Conservation (phyloP, 2,329 filamentous ascomycete species). For the Zelopaecilomyces penicillatus region DNA sequence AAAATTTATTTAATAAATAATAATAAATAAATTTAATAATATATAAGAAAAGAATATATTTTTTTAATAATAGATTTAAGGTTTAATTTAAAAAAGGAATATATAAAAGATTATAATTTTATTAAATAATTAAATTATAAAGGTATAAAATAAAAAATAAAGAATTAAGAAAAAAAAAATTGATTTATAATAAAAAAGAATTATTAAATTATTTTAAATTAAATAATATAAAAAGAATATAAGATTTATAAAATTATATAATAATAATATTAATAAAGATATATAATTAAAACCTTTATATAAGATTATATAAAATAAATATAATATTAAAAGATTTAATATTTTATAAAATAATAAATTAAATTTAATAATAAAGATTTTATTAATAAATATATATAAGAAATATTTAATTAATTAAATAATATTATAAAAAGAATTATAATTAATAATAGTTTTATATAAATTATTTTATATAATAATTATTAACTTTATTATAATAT, state of each 20-base stretch:
- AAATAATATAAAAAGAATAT: neutral
- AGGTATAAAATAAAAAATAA: neutral
- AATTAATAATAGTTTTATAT: too few species aligned
- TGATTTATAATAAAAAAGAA: constrained; percentile 1
- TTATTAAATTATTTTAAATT: neutral
- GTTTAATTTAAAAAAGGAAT: neutral
- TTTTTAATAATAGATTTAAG: neutral
- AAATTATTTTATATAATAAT: too few species aligned
- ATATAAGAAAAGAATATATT: neutral
- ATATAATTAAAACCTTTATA: neutral
- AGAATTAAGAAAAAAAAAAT: neutral
- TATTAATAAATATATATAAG: too few species aligned
- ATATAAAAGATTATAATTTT: too few species aligned
- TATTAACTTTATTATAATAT: too few species aligned
- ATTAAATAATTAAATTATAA: neutral
- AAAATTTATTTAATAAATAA: neutral
- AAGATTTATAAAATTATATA: neutral
- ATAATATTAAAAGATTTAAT: too few species aligned
- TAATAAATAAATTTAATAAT: neutral
- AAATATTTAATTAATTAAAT: too few species aligned
- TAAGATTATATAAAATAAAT: too few species aligned
- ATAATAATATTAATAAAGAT: neutral
- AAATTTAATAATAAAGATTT: too few species aligned
- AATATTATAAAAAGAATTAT: too few species aligned
- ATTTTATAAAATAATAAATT: too few species aligned